Evolutionary conservation across 495 filamentous ascomycete genomes (phyloP).

Genomic region (Penicillium herquei): DNA sequence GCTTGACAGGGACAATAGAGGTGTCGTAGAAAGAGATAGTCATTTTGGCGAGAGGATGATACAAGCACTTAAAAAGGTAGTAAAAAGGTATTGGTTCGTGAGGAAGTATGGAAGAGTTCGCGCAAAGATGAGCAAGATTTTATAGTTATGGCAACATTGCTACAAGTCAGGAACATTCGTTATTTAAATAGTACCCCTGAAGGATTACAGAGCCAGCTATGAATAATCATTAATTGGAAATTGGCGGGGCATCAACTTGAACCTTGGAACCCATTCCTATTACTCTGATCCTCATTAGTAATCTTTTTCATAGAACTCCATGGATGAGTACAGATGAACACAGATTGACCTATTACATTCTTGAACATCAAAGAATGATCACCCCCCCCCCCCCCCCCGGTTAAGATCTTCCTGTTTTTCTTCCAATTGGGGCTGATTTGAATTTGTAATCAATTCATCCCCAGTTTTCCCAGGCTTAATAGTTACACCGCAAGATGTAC

Average conservation of each 20-base stretch:
- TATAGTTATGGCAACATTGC: constrained; percentile 3
- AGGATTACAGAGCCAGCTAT: neutral
- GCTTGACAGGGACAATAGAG: neutral
- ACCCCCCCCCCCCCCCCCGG: too few relatives aligned
- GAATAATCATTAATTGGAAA: neutral
- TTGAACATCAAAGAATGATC: too few relatives aligned
- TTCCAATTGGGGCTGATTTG: too few relatives aligned
- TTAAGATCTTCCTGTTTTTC: too few relatives aligned
- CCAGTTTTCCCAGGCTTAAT: too few relatives aligned
- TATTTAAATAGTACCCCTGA: constrained; percentile 4
- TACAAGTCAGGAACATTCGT: neutral
- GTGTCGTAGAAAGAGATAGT: constrained; percentile 1
- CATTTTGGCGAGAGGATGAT: neutral
- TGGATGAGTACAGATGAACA: neutral
- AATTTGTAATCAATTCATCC: too few relatives aligned
- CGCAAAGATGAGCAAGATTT: constrained; percentile 2
- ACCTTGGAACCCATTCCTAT: neutral
- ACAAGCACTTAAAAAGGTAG: neutral
- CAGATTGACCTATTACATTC: neutral
- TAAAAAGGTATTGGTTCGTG: neutral
- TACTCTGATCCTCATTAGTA: too few relatives aligned
- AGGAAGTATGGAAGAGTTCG: neutral
- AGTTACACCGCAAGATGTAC: too few relatives aligned
- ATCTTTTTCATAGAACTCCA: neutral
- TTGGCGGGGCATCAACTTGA: neutral